Evolutionary conservation across 192 early-diverging fungal species (phyloP), one percentile per base, ranked within the genome.

Genomic region (Spizellomyces sp.): DNA sequence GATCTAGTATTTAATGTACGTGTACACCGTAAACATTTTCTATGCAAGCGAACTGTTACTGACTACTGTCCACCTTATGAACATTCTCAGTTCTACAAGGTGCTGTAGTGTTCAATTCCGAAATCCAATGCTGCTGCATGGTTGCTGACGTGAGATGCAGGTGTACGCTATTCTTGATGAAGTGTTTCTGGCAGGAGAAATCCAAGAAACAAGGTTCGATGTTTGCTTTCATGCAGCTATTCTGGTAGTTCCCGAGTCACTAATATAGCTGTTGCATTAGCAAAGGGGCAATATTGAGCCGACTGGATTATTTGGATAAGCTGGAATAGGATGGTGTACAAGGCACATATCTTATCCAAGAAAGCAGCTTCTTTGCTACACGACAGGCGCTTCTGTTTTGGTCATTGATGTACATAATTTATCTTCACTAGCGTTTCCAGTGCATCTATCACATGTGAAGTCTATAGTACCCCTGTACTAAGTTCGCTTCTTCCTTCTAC

Each of bases 111-210:
- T 22, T 48, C 10, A 45, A 73, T 59, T 75, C n/a, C 48, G 4
- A 62, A 10, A 54, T 17, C 6, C 58, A 45, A 14, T 14, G 9
- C 59, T 81, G 0, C 14, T 72, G 50, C 21, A 46, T 6, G 36
- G 15, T 56, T 42, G 15, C 36, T 41, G 10, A 6, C 21, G 15
- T 48, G 10, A 12, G 14, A 45, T 19, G 8, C 36, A 90, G 85
- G 96, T 98, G 3, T 99, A 99, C 84, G 86, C 91, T 4, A 96
- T 98, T 41, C 79, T 99, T 65, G 98, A 99, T 77, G 98, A 99
- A 81, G 91, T 98, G 64, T 97, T 98, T 81, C 82, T 99, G 67
- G 96, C 95, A 1, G 96, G 98, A 19, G 98, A 99, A 80, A 95
- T 99, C 69, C 92, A 99, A 69, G 98, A 99, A 70, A 99, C 94